These are phyloP conservation scores for Plasmodium reichenowi DNA, from an alignment of 169 alveolate species.

Conservation along the genomic window DNA sequence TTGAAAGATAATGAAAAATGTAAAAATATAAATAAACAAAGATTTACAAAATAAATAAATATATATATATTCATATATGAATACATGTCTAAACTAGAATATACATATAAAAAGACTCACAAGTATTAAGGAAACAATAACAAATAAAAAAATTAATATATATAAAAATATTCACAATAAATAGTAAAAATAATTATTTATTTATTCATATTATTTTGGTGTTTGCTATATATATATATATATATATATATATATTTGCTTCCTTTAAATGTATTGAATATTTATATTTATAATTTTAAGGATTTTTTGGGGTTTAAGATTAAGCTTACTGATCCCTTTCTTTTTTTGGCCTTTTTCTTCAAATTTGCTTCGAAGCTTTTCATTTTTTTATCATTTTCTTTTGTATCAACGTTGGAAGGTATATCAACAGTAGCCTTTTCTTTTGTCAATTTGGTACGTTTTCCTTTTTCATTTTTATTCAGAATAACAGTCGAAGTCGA, in stretches of 20 bases:
- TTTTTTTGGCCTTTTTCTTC: conserved; percentile 51
- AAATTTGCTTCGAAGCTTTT: conserved; percentile 32
- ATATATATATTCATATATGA: too few relatives aligned
- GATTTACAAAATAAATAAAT: too few relatives aligned
- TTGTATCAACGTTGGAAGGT: conserved; percentile 39
- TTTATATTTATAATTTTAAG: conserved; percentile 25
- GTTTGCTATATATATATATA: background rate
- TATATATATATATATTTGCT: background rate
- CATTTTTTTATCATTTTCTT: conserved; percentile 51
- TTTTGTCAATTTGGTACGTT: conserved; percentile 19
- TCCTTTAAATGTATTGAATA: background rate
- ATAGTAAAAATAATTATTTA: too few relatives aligned
- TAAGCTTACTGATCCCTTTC: conserved; percentile 38
- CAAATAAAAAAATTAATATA: too few relatives aligned
- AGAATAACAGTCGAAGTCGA: conserved; percentile 13
- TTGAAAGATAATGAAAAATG: conserved; percentile 4
- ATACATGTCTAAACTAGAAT: too few relatives aligned
- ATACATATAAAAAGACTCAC: too few relatives aligned
- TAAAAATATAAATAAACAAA: too few relatives aligned
- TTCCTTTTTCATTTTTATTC: conserved; percentile 47
- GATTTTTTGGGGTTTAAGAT: conserved; percentile 51
- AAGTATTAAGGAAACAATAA: too few relatives aligned
- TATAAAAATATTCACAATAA: too few relatives aligned
- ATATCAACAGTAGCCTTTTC: conserved; percentile 6
- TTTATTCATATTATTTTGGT: too few relatives aligned